Percentiles rank a stretch among this genome's conserved stretches.
phyloP scores from a whole-genome alignment of 1,139 yeast genomes.

The Hansenula sp. region DNA sequence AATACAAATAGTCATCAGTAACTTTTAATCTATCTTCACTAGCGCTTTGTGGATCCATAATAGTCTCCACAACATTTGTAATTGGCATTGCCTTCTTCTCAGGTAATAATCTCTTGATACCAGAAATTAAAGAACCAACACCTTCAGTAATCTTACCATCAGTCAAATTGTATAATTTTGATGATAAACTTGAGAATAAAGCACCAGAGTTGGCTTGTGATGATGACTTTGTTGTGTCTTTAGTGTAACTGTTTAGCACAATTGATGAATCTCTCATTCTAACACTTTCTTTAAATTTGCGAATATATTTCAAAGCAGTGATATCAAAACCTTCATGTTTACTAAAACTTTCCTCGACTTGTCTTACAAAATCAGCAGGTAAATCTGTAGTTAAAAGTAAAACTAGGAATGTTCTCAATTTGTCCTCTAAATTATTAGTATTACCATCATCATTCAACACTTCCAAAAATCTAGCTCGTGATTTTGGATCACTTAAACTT shows the following conservation, averaged over 20 bases:
- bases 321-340: constrained; percentile 57
- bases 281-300: constrained; percentile 75
- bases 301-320: constrained; percentile 64
- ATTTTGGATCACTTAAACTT: constrained; percentile 55
- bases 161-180: constrained; percentile 71
- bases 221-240: constrained; percentile 17
- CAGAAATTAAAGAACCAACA: constrained; percentile 82
- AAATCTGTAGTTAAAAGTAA: constrained; percentile 57
- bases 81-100: constrained; percentile 84
- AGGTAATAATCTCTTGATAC: constrained; percentile 82
- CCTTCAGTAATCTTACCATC: constrained; percentile 79
- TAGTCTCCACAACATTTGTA: constrained; percentile 84
- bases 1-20: constrained; percentile 86
- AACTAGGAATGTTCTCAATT: constrained; percentile 81
- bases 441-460: constrained; percentile 40
- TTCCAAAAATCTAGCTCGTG: constrained; percentile 55
- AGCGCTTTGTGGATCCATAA: constrained; percentile 76
- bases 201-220: constrained; percentile 46
- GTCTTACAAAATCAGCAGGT: constrained; percentile 54
- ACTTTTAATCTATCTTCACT: constrained; percentile 55
- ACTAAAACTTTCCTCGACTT: constrained; percentile 60
- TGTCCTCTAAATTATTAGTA: constrained; percentile 59
- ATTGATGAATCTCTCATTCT: constrained; percentile 55
- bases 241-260: constrained; percentile 24
- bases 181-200: constrained; percentile 71